Base-by-base conservation (phyloP, 495 filamentous ascomycete genomes). In the Tetracladium setigerum region DNA sequence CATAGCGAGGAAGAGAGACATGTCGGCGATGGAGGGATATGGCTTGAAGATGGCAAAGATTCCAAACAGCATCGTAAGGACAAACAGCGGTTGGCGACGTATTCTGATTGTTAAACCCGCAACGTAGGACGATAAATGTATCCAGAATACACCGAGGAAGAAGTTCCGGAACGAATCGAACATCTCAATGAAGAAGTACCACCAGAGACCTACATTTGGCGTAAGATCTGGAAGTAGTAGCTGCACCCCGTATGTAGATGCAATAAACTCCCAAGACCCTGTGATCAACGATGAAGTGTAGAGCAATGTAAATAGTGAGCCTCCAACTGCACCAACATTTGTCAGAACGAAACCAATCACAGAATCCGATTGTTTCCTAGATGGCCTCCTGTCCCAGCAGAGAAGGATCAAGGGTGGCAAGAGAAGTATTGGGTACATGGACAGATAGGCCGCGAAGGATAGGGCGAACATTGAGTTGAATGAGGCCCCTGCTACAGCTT, bases 161-260 rank as follows among this genome's bases (percentile, higher is more conserved):
- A 98, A 97, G 41, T 84, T 83, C 17, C 92, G 81, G 74, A 98
- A 98, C 4, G 89, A 91, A 65, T 98, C 92, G 62, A 98, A 98
- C 80, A 98, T 98, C 67, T 98, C 92, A 56, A 91, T 94, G 68
- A 98, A 97, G 66, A 97, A 98, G 68, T 98, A 98, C 92, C 92
- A 98, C 92, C 92, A 98, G 0, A 98, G 74, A 1, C 92, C 92
- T 33, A 94, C 82, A 53, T 97, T 98, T 17, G 92, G 92, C 0
- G 91, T 91, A 36, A 98, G 71, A 66, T 97, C 94, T 1, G 89
- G 89, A 4, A 98, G 79, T 3, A 92, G 78, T 12, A 98, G 73
- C 55, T 91, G 89, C 19, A 95, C 85, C 46, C 90, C 88, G 60
- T 98, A 98, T 1, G 91, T 95, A 10, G 89, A 86, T 2, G 76